phyloP scores from a whole-genome alignment of 2,329 filamentous ascomycete genomes.

The Zalaria obscura region DNA sequence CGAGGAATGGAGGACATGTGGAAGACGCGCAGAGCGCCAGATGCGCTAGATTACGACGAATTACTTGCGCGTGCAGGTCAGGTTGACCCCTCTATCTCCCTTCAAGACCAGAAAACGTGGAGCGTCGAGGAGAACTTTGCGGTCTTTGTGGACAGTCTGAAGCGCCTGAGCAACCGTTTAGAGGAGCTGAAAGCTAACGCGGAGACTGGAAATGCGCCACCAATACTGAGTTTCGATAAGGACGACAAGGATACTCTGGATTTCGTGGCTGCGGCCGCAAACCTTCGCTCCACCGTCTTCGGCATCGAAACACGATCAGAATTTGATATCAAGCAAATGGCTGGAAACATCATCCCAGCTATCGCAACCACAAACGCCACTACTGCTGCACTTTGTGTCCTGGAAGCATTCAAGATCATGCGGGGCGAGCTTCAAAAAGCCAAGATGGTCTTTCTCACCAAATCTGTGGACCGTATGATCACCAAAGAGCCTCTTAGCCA shows the following conservation, averaged over 20 bases:
- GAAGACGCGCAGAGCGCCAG: conserved; percentile 65
- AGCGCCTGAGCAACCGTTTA: conserved; percentile 61
- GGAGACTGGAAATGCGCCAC: conserved; percentile 31
- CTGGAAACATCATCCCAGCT: conserved; percentile 95
- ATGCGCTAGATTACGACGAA: conserved; percentile 56
- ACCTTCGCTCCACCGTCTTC: conserved; percentile 79
- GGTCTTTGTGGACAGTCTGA: conserved; percentile 75
- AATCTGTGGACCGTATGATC: conserved; percentile 43
- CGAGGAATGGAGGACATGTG: conserved; percentile 91
- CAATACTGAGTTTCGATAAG: conserved; percentile 82
- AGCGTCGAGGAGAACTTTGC: conserved; percentile 67
- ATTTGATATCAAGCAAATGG: conserved; percentile 98
- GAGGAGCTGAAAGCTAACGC: conserved; percentile 45
- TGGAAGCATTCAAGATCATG: conserved; percentile 86
- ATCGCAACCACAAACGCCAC: conserved; percentile 98
- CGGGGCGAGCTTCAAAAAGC: conserved; percentile 54
- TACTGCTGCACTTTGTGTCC: conserved; percentile 78
- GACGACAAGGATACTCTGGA: conserved; percentile 91
- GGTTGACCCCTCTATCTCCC: conserved; percentile 2
- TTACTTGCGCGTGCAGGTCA: conserved; percentile 29
- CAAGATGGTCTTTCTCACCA: conserved; percentile 76
- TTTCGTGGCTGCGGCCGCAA: conserved; percentile 82
- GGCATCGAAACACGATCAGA: conserved; percentile 77
- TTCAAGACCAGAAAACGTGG: conserved; percentile 65
- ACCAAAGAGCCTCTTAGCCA: conserved; percentile 39